Evolutionary conservation across 805 yeast genomes (phyloP).

Genomic region (Metschnikowia lochheadii): DNA sequence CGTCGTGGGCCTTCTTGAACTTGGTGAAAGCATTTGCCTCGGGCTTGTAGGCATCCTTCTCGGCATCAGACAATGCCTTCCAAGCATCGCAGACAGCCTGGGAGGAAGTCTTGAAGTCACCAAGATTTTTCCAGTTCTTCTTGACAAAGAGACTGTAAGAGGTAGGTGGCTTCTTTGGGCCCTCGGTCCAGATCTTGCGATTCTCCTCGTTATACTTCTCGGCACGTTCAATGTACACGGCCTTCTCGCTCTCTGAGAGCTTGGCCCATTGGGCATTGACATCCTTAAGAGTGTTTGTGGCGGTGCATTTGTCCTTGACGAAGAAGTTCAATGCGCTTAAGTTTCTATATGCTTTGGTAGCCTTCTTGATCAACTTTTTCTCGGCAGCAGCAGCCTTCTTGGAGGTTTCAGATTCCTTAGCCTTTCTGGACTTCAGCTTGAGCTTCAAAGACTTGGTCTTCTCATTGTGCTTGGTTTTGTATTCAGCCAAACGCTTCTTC

Average conservation of each 20-base stretch:
- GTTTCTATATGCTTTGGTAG: constrained; percentile 23
- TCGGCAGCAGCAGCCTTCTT: constrained; percentile 12
- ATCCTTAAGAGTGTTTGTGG: constrained; percentile 15
- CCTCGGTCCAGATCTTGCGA: constrained; percentile 24
- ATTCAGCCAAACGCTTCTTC: constrained; percentile 10
- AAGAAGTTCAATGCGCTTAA: constrained; percentile 23
- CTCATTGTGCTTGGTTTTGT: constrained; percentile 11
- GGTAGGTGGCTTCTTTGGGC: constrained; percentile 31
- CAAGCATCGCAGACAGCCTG: constrained; percentile 28
- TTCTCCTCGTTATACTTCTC: constrained; percentile 26
- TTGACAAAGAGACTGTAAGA: constrained; percentile 30
- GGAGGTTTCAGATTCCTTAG: constrained; percentile 10
- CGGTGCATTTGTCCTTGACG: constrained; percentile 20
- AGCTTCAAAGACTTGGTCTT: constrained; percentile 13
- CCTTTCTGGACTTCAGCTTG: constrained; percentile 1
- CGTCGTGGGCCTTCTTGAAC: constrained; percentile 20
- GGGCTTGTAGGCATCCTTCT: constrained; percentile 25
- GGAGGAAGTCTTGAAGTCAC: constrained; percentile 21
- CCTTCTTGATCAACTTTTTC: constrained; percentile 15
- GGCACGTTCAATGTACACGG: constrained; percentile 22
- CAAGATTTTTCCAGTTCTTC: constrained; percentile 24
- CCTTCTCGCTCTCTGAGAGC: constrained; percentile 29
- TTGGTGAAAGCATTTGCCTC: constrained; percentile 18
- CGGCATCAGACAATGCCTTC: constrained; percentile 25
- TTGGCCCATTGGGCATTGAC: constrained; percentile 23